A percentile compares a stretch with the other conserved stretches of the same genome.
phyloP scores from a whole-genome alignment of 2,329 filamentous ascomycete species.

The Colletotrichum navitas region DNA sequence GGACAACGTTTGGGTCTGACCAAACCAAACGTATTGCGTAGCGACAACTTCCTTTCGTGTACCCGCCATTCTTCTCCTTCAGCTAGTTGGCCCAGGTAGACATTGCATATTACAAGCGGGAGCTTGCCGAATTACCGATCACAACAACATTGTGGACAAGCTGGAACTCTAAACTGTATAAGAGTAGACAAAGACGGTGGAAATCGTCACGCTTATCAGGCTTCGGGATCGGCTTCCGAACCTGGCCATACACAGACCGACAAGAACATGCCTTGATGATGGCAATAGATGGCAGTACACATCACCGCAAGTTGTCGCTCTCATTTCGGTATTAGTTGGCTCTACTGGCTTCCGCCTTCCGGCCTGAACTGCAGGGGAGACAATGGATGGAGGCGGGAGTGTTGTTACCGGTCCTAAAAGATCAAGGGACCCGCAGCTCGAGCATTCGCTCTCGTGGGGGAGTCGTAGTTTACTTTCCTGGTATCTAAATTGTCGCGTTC shows the following conservation, averaged over 20 bases:
- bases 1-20: background rate
- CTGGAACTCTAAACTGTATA: background rate
- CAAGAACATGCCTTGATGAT: background rate
- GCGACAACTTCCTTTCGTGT: background rate
- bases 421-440: background rate
- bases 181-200: background rate
- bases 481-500: too few species aligned
- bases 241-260: background rate
- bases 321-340: background rate
- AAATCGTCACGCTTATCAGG: background rate
- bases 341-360: too few species aligned
- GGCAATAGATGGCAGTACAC: background rate
- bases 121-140: slow-evolving; percentile 1
- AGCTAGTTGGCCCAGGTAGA: background rate
- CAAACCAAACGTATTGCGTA: background rate
- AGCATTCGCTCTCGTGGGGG: background rate
- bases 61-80: background rate
- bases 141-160: slow-evolving; percentile 3
- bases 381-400: background rate
- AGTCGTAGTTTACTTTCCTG: background rate
- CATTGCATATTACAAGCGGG: background rate
- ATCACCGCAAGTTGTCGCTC: background rate
- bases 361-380: background rate
- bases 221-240: background rate
- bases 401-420: background rate